Conservation (phyloP, 495 filamentous ascomycete species). For the Daldinia loculata region DNA sequence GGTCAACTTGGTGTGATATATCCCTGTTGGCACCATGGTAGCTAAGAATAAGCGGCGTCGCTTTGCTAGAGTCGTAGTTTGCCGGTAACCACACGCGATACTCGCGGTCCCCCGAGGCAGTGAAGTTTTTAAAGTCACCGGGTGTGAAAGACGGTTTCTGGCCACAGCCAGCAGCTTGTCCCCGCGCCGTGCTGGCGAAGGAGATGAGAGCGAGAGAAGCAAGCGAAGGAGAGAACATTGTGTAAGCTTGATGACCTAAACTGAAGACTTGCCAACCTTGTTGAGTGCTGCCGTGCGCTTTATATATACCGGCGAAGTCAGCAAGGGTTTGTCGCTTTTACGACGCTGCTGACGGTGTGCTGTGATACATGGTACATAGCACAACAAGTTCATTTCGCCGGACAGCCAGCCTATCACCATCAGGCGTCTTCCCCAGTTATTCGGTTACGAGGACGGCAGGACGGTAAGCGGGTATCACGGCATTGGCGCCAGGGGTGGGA, state of each 20-base stretch:
- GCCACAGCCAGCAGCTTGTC: conserved; percentile 19
- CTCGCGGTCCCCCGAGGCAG: conserved; percentile 41
- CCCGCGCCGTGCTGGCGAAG: conserved; percentile 12
- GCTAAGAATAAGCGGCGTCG: conserved; percentile 56
- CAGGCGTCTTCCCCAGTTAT: not conserved
- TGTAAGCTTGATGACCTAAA: not conserved
- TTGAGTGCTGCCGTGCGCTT: not conserved
- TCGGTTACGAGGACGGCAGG: not conserved
- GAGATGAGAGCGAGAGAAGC: conserved; percentile 15
- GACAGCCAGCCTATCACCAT: not conserved
- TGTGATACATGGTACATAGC: not conserved
- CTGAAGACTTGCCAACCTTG: not conserved
- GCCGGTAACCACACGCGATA: conserved; percentile 54
- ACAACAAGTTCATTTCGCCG: not conserved
- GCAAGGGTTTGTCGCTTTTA: not conserved
- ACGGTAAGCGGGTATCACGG: not conserved
- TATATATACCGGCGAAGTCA: not conserved
- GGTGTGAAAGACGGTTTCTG: conserved; percentile 15
- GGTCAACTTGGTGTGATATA: conserved; percentile 47
- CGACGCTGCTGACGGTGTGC: not conserved
- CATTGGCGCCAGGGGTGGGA: not conserved
- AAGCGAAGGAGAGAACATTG: conserved; percentile 21
- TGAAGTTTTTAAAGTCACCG: conserved; percentile 31
- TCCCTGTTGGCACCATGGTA: conserved; percentile 55
- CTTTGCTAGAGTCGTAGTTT: conserved; percentile 47